phyloP scores from a whole-genome alignment of 1,139 yeast genomes.

The Lipomyces yarrowii region DNA sequence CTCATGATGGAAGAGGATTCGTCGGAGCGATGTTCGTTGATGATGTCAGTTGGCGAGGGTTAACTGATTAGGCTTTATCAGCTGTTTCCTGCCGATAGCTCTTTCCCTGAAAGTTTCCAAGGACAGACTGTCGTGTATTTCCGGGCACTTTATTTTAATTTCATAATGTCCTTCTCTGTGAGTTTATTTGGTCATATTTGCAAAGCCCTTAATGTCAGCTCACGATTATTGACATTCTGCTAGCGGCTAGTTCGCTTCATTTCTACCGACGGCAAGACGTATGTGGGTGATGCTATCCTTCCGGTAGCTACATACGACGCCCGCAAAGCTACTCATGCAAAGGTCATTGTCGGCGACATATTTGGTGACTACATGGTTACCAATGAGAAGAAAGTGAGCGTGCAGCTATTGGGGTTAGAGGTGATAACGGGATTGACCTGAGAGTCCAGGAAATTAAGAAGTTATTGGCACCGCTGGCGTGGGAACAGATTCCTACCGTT shows the following conservation, averaged over 20 bases:
- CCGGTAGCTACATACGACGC: conserved; percentile 41
- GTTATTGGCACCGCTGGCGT: conserved; percentile 48
- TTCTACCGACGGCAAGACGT: conserved; percentile 45
- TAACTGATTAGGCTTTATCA: too few relatives aligned
- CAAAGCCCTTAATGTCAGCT: neutral
- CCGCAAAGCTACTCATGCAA: conserved; percentile 44
- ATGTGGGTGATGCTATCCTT: conserved; percentile 52
- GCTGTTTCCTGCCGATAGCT: too few relatives aligned
- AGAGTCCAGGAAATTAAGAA: conserved; percentile 37
- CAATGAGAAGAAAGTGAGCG: conserved; percentile 38
- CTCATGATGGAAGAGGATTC: too few relatives aligned
- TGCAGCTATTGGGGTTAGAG: neutral
- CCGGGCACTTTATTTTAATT: conserved; percentile 28
- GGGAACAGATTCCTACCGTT: conserved; percentile 45
- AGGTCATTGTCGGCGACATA: conserved; percentile 49
- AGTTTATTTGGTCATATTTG: conserved; percentile 20
- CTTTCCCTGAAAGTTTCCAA: too few relatives aligned
- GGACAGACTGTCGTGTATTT: neutral
- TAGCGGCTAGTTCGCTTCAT: conserved; percentile 47
- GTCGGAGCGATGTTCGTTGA: too few relatives aligned
- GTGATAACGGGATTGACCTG: neutral
- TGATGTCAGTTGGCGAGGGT: too few relatives aligned
- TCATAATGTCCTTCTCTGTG: conserved; percentile 42
- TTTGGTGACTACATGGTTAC: conserved; percentile 47
- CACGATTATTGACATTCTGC: neutral